Evolutionary conservation across 2,329 filamentous ascomycete genomes (phyloP), one percentile per base, ranked within the genome.

Genomic region (Fusarium abutilonis): DNA sequence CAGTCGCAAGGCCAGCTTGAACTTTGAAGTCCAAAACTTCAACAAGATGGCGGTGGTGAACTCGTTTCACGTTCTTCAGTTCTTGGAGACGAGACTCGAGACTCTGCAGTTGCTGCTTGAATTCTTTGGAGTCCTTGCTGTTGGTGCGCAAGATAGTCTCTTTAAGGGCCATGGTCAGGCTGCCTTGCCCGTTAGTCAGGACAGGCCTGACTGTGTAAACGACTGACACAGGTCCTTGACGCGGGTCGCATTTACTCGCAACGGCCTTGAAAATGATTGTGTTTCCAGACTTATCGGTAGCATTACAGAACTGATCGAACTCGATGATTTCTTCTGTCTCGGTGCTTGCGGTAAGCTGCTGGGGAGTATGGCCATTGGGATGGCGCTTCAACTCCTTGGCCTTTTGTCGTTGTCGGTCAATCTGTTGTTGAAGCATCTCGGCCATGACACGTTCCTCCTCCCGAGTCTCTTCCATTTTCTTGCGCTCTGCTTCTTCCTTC

Each of bases 1-100:
- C 77, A 35, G 77, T 73, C 14, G 78, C 75, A 44, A 69, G 77
- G 63, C 77, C 78, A 39, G 83, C 80, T 70, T 89, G 82, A 60
- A 97, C 90, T 67, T 91, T 92, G 77, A 93, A 96, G 60, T 93
- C 92, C 54, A 96, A 81, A 34, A 98, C 82, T 45, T 90, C 87
- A 39, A 95, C 83, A 11, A 98, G 78, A 70, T 93, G 92, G 21
- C 86, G 83, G 73, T 97, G 92, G 4, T 86, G 85, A 35, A 95
- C 79, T 64, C 84, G 86, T 73, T 91, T 95, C 41, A 93, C 79
- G 2, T 84, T 80, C 74, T 91, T 95, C 47, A 96, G 79, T 9
- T 85, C 82, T 64, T 94, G 90, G 32, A 99, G 81, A 56, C 90
- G 85, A 36, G 85, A 84, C 74, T 97, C 93, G 21, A 96, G 83